Evolutionary conservation across 2,329 filamentous ascomycete genomes (phyloP).

Genomic region (Huntiella bhutanensis): DNA sequence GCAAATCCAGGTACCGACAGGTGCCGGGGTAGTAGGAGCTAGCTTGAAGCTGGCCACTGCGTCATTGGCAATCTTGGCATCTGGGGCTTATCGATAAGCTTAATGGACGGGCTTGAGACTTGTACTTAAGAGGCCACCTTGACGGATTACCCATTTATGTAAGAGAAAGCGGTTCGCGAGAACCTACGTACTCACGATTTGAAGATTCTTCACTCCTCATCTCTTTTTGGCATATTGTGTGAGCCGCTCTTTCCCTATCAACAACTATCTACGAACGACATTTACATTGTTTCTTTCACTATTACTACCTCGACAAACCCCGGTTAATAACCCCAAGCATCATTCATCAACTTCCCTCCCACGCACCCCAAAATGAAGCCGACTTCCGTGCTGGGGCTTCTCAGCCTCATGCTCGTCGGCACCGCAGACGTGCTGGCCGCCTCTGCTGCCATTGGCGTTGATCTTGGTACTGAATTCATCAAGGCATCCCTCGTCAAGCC

Average conservation of each 20-base stretch:
- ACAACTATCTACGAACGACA: no score
- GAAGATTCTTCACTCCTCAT: no score
- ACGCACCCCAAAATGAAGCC: constrained; percentile 6
- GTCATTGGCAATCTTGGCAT: neutral
- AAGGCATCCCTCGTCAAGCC: constrained; percentile 94
- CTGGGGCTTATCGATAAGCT: no score
- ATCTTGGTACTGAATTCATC: constrained; percentile 91
- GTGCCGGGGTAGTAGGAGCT: neutral
- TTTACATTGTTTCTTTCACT: neutral
- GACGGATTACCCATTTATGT: constrained; percentile 2
- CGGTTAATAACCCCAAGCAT: neutral
- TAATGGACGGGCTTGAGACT: neutral
- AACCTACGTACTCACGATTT: no score
- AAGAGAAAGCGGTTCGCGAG: no score
- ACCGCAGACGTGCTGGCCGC: constrained; percentile 31
- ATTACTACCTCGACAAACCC: neutral
- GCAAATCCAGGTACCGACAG: no score
- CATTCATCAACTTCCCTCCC: neutral
- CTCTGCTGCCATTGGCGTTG: constrained; percentile 72
- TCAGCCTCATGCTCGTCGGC: constrained; percentile 20
- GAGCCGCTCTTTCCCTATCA: no score
- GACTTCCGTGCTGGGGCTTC: constrained; percentile 14
- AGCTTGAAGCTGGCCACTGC: neutral
- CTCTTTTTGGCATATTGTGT: no score
- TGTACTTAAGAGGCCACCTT: constrained; percentile 4